Conservation (phyloP, 176 grass and related monocot genomes). For the Oryza coarctata region DNA sequence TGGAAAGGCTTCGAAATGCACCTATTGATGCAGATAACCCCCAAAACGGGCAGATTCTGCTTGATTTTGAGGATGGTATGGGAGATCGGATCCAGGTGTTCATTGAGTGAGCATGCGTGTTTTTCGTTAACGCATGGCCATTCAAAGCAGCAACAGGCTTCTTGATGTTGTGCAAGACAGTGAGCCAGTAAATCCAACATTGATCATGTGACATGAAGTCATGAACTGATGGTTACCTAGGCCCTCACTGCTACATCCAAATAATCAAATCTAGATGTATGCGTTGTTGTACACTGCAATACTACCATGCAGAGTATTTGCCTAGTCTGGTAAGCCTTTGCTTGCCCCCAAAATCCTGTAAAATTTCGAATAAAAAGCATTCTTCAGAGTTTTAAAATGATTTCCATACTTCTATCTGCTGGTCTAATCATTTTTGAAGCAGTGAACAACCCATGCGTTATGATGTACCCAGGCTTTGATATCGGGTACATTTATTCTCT, state of each 20-base stretch:
- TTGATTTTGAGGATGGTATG: conserved; percentile 74
- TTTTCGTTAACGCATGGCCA: background rate
- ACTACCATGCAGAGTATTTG: background rate
- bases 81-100: conserved; percentile 91
- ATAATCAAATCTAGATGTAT: background rate
- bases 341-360: background rate
- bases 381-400: background rate
- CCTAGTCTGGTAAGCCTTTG: background rate
- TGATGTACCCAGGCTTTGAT: background rate
- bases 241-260: background rate
- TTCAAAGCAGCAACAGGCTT: background rate
- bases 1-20: conserved; percentile 75
- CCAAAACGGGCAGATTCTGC: conserved; percentile 74
- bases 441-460: background rate
- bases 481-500: background rate
- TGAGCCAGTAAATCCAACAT: background rate
- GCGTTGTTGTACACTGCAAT: background rate
- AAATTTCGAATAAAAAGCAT: conserved; percentile 21
- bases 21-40: conserved; percentile 50
- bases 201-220: background rate
- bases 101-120: conserved; percentile 45
- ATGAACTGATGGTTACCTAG: background rate
- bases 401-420: background rate
- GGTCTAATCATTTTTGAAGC: background rate
- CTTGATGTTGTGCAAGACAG: background rate